Evolutionary conservation across 2,329 filamentous ascomycete genomes (phyloP), one percentile per base, ranked within the genome.

Genomic region (Botrytis fragariae): DNA sequence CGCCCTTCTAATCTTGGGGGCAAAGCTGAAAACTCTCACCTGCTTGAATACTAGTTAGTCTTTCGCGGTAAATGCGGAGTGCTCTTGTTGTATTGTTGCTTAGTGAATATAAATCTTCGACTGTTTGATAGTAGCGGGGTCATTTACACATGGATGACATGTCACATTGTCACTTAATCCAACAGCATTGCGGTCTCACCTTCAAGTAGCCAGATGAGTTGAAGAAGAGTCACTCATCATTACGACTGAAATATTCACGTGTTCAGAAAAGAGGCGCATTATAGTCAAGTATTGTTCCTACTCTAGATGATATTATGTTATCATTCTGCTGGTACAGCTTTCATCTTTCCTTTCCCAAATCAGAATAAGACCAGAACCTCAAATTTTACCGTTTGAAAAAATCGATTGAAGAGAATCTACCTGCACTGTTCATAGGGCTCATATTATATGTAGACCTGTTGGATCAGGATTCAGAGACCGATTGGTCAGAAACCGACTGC

Each of bases 11-110:
- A 54, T 7, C 14, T 54, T 54, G 12, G 1, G 3, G 14, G 6
- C 0, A 18, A 29, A 29, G 6, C 51, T 54, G 51, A 44, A 18
- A 54, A 18, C 2, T 51, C 8, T 54, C 51, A 54, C 8, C 4
- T 29, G 5, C 0, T 18, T 54, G n/a, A 25, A 18, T 29, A 29
- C 0, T 54, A 29, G 6, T 4, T 18, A 1, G 1, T 29, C 0
- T 29, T 9, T 6, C 0, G n/a, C 29, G 6, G n/a, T 18, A 29
- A 29, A 6, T 54, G 12, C 29, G 6, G 4, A 29, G 1, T 54
- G 0, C 14, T 54, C 1, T 54, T n/a, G 3, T 7, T 18, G 6
- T 4, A 3, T 29, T 2, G 51, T 54, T 18, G 14, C 14, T 29
- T 54, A 54, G n/a, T 54, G 25, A 29, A 18, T 29, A 0, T 18